Evolutionary conservation across 257 asterid species (phyloP).

Genomic region (Fraxinus quadrangulata): DNA sequence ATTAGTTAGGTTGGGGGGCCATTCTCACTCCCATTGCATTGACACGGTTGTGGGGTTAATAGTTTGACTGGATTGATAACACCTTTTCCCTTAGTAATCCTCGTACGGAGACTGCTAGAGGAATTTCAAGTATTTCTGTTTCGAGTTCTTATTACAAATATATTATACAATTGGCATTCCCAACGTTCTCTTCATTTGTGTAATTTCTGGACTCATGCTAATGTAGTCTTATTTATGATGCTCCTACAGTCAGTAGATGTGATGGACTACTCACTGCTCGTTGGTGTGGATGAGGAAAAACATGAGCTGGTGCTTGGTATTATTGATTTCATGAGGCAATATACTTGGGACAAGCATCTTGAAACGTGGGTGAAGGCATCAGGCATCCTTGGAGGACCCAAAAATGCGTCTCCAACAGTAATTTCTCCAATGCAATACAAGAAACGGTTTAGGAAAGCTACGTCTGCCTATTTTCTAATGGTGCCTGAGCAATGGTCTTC

Average conservation of each 20-base stretch:
- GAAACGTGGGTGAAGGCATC: constrained; percentile 45
- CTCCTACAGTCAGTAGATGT: too few species aligned
- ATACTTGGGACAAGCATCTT: too few species aligned
- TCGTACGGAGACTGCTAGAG: too few species aligned
- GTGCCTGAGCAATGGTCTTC: constrained; percentile 74
- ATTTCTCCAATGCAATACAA: constrained; percentile 55
- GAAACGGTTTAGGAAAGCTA: neutral
- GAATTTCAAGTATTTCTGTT: too few species aligned
- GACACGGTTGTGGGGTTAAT: neutral
- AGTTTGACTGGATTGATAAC: neutral
- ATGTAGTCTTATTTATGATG: too few species aligned
- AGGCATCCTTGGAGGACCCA: constrained; percentile 75
- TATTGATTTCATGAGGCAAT: too few species aligned
- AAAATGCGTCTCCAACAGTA: constrained; percentile 48
- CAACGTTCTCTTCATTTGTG: too few species aligned
- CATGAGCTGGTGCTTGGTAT: constrained; percentile 37
- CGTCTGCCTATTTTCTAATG: neutral
- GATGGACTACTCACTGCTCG: constrained; percentile 56
- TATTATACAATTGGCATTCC: too few species aligned
- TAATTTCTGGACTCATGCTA: too few species aligned
- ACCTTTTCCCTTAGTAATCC: neutral
- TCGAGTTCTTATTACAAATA: too few species aligned
- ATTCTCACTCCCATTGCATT: constrained; percentile 5
- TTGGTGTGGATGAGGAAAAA: constrained; percentile 75
- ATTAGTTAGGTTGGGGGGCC: neutral